phyloP scores from a whole-genome alignment of 2,329 filamentous ascomycete species.

The Neoscytalidium dimidiatum region DNA sequence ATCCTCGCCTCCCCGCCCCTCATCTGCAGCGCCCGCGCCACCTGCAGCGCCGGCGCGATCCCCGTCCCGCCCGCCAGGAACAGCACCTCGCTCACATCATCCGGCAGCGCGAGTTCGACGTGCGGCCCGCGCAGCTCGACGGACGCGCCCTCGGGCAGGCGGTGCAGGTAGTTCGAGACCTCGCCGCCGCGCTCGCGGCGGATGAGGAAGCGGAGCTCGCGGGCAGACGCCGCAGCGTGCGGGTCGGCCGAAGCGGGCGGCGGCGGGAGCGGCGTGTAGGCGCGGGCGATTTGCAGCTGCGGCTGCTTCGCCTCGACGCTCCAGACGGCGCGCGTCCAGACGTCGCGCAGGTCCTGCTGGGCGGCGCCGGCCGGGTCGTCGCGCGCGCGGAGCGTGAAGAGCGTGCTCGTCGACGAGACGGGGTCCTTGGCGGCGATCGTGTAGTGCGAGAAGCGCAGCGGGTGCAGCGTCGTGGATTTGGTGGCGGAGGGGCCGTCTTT shows the following conservation, averaged over 20 bases:
- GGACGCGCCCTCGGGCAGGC: conserved; percentile 60
- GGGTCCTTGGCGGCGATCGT: conserved; percentile 61
- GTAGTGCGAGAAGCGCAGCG: conserved; percentile 65
- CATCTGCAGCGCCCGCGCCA: conserved; percentile 62
- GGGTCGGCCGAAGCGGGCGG: background rate
- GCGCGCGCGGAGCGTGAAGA: conserved; percentile 63
- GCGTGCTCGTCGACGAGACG: conserved; percentile 67
- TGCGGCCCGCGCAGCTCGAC: conserved; percentile 81
- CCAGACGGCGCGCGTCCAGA: conserved; percentile 71
- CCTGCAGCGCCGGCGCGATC: conserved; percentile 85
- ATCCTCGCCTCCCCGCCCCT: conserved; percentile 47
- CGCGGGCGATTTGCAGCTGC: conserved; percentile 84
- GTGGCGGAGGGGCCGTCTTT: background rate
- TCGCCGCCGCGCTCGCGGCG: conserved; percentile 79
- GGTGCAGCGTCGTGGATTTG: conserved; percentile 51
- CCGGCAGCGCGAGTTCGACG: conserved; percentile 63
- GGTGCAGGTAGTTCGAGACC: conserved; percentile 78
- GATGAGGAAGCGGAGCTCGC: conserved; percentile 70
- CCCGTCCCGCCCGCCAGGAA: conserved; percentile 93
- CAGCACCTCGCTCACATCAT: conserved; percentile 61
- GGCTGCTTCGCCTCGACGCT: conserved; percentile 94
- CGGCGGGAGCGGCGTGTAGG: conserved; percentile 85
- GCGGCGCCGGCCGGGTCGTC: conserved; percentile 26
- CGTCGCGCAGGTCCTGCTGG: conserved; percentile 28
- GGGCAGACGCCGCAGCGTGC: background rate